Conservation (phyloP, 2,329 filamentous ascomycete species). For the Microdochium trichocladiopsis region DNA sequence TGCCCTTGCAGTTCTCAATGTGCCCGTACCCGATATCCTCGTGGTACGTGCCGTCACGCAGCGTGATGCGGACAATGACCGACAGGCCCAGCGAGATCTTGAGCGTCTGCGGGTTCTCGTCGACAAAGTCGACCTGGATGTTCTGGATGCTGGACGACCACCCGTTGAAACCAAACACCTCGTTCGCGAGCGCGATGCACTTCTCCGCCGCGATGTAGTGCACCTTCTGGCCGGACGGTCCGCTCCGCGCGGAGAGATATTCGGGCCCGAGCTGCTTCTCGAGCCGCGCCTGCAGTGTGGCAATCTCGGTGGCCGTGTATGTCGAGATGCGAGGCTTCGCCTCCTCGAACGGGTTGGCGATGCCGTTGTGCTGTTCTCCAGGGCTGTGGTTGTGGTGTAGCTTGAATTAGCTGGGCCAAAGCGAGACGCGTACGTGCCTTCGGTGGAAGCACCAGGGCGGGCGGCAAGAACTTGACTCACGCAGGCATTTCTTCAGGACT, state of each 20-base stretch:
- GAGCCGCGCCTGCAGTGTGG: conserved; percentile 76
- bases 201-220: conserved; percentile 97
- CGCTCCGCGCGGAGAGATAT: conserved; percentile 82
- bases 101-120: conserved; percentile 71
- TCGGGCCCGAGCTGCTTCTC: conserved; percentile 94
- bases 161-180: conserved; percentile 94
- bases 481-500: conserved; percentile 3
- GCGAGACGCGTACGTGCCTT: neutral
- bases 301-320: conserved; percentile 87
- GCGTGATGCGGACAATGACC: conserved; percentile 82
- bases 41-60: conserved; percentile 92
- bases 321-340: conserved; percentile 59
- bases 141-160: conserved; percentile 97
- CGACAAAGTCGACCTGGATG: conserved; percentile 91
- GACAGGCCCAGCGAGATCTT: conserved; percentile 82
- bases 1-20: conserved; percentile 92
- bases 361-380: conserved; percentile 59
- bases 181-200: conserved; percentile 88
- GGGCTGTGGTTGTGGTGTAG: conserved; percentile 39
- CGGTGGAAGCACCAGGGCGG: neutral
- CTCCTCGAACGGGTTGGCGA: conserved; percentile 78
- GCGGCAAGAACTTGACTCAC: conserved; percentile 1
- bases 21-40: conserved; percentile 97
- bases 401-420: conserved; percentile 2
- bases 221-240: conserved; percentile 77